Evolutionary conservation across 345 rosid species (phyloP).

Genomic region (Eucalyptus guilfoylei): DNA sequence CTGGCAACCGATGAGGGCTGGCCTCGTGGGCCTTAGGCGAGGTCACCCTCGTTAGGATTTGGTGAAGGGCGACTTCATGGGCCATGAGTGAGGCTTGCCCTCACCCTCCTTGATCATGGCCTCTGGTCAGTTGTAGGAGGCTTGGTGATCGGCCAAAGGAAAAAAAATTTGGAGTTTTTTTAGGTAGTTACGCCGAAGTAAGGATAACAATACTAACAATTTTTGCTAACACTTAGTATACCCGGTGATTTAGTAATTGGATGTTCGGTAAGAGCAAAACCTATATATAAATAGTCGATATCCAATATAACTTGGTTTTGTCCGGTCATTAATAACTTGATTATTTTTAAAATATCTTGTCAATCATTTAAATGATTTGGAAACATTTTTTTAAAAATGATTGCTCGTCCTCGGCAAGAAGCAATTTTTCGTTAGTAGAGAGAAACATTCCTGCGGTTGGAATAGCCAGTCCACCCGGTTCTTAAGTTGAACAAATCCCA

Average conservation of each 20-base stretch:
- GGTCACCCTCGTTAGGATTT: no score
- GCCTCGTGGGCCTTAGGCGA: no score
- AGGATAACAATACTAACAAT: not conserved
- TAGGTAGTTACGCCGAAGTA: not conserved
- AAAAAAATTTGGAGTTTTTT: not conserved
- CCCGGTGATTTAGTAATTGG: not conserved
- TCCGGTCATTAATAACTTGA: fast-evolving
- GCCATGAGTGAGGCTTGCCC: no score
- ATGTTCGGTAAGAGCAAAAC: not conserved
- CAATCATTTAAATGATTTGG: not conserved
- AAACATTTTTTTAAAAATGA: no score
- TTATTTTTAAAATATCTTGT: not conserved
- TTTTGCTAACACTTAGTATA: not conserved
- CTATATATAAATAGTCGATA: not conserved
- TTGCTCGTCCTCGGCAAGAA: no score
- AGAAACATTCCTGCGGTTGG: not conserved
- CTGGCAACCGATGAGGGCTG: no score
- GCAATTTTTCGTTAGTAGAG: not conserved
- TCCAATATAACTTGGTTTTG: not conserved
- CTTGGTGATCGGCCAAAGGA: no score
- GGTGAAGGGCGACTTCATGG: no score
- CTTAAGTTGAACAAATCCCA: not conserved
- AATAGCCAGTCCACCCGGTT: not conserved
- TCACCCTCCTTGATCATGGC: no score
- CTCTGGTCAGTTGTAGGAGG: no score